Percentiles rank a stretch among this genome's conserved stretches.
Evolutionary conservation across 495 filamentous ascomycete genomes (phyloP).

Genomic region (Tirmania nivea): DNA sequence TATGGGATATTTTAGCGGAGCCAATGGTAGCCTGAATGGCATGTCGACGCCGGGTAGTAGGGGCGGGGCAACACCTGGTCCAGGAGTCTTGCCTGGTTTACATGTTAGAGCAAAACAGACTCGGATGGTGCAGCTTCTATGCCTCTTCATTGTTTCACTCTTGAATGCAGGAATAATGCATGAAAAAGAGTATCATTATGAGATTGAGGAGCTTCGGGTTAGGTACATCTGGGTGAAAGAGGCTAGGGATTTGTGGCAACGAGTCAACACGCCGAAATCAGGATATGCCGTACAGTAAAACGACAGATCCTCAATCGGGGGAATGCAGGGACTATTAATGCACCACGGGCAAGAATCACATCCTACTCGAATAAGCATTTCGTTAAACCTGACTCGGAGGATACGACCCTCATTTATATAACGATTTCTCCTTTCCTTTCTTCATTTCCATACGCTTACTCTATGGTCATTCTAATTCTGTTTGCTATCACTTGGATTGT

Average conservation of each 20-base stretch:
- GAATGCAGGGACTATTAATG: too few species aligned
- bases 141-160: slow-evolving; percentile 23
- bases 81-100: background rate
- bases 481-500: too few species aligned
- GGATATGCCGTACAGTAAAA: too few species aligned
- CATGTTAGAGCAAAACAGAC: slow-evolving; percentile 7
- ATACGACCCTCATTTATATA: too few species aligned
- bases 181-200: slow-evolving; percentile 21
- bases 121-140: slow-evolving; percentile 20
- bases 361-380: too few species aligned
- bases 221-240: slow-evolving; percentile 24
- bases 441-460: too few species aligned
- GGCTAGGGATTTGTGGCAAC: slow-evolving; percentile 14
- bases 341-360: too few species aligned
- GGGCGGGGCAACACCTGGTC: background rate
- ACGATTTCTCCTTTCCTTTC: too few species aligned
- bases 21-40: background rate
- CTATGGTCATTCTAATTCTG: too few species aligned
- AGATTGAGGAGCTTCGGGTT: slow-evolving; percentile 25
- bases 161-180: slow-evolving; percentile 16
- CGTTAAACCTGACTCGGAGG: too few species aligned
- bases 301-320: too few species aligned
- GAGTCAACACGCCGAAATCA: background rate
- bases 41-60: background rate
- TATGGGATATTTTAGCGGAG: background rate